These are phyloP conservation scores for Paramecium tetraurelia DNA, from an alignment of 73 alveolate genomes.

Conservation along the genomic window DNA sequence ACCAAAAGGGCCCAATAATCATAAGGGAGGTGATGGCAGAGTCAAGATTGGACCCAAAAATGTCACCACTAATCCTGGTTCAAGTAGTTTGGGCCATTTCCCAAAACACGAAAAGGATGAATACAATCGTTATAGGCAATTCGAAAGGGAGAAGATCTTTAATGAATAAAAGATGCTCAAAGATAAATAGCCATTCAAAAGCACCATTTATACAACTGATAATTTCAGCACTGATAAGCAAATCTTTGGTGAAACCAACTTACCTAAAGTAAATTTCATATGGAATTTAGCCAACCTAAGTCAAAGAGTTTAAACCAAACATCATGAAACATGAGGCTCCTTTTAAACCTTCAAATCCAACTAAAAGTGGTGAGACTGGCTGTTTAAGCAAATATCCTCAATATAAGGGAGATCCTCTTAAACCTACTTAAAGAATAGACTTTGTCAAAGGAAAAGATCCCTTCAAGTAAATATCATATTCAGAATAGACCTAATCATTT, in stretches of 20 bases:
- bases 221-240: neutral
- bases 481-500: slow-evolving; percentile 8
- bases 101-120: slow-evolving; percentile 43
- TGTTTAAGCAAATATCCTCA: slow-evolving; percentile 12
- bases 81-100: neutral
- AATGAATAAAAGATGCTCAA: neutral
- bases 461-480: neutral
- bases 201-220: slow-evolving; percentile 15
- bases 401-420: slow-evolving; percentile 22
- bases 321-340: slow-evolving; percentile 37
- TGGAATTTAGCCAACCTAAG: neutral
- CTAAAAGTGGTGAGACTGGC: slow-evolving; percentile 28
- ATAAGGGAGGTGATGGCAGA: neutral
- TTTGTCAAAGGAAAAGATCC: slow-evolving; percentile 24
- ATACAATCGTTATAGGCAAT: neutral
- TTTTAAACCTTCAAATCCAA: slow-evolving; percentile 40
- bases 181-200: slow-evolving; percentile 22
- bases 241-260: neutral
- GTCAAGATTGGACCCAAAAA: neutral
- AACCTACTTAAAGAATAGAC: slow-evolving; percentile 22
- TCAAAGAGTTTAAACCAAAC: neutral
- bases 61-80: neutral
- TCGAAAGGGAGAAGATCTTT: slow-evolving; percentile 9
- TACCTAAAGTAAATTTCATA: neutral
- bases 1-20: slow-evolving; percentile 26